These are phyloP conservation scores for Exophiala viscosa DNA, from an alignment of 2,329 filamentous ascomycete species.

Conservation along the genomic window DNA sequence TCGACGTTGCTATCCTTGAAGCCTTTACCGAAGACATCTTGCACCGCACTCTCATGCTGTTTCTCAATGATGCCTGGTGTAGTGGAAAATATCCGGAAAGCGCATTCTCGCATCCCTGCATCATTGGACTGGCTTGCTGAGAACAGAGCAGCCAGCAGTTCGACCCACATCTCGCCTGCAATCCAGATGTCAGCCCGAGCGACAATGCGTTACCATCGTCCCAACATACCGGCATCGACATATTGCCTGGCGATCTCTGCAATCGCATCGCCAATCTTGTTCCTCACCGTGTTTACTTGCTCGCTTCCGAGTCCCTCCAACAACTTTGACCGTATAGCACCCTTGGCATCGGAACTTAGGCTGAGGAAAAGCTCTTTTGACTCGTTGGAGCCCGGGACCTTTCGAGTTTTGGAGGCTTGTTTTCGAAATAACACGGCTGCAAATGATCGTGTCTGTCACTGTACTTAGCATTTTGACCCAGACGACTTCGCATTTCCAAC, in stretches of 20 bases:
- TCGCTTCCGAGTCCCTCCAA: conserved; percentile 73
- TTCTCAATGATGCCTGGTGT: conserved; percentile 94
- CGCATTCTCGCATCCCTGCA: conserved; percentile 79
- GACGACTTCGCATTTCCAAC: conserved; percentile 18
- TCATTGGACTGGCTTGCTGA: conserved; percentile 84
- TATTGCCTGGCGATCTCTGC: conserved; percentile 95
- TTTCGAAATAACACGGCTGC: conserved; percentile 90
- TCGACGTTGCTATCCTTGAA: conserved; percentile 84
- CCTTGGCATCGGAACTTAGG: conserved; percentile 67
- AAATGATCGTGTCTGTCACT: conserved; percentile 74
- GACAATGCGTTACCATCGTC: not conserved
- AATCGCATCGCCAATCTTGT: conserved; percentile 97
- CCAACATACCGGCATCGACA: conserved; percentile 72
- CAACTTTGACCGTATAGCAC: conserved; percentile 77
- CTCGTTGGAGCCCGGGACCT: conserved; percentile 63
- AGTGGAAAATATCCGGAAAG: conserved; percentile 91
- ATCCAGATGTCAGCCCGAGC: conserved; percentile 20
- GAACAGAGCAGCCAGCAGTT: conserved; percentile 81
- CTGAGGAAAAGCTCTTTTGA: conserved; percentile 82
- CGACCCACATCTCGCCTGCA: conserved; percentile 79
- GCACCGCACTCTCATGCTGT: conserved; percentile 87
- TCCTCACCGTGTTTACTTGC: conserved; percentile 69
- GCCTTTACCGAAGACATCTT: conserved; percentile 81
- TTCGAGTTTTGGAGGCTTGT: conserved; percentile 84
- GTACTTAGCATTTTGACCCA: conserved; percentile 20